Conservation (phyloP, 139 green algal species). For the Deuterostichococcus epilithicus region DNA sequence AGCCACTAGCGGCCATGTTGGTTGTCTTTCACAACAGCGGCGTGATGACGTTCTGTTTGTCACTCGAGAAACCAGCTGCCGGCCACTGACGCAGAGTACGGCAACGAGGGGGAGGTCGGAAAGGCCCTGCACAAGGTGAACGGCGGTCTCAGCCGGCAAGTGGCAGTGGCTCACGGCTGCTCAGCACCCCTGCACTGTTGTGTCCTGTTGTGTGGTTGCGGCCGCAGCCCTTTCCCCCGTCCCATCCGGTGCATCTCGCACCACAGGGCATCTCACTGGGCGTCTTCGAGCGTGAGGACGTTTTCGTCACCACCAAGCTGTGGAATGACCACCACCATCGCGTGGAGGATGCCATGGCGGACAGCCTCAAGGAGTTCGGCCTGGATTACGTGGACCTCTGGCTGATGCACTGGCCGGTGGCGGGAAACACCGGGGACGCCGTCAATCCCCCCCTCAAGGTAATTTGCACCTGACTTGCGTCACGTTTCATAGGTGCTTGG, state of each 20-base stretch:
- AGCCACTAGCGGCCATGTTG: too few species aligned
- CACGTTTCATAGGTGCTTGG: too few species aligned
- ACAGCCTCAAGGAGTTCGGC: constrained; percentile 3
- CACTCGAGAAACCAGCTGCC: too few species aligned
- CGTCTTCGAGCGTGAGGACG: constrained; percentile 1
- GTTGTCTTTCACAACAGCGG: neutral
- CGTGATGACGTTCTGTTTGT: neutral
- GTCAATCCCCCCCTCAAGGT: too few species aligned
- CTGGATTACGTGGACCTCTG: constrained; percentile 14
- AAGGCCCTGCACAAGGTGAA: neutral
- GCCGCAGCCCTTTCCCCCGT: too few species aligned
- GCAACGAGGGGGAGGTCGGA: constrained; percentile 4
- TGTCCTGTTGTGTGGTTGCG: too few species aligned
- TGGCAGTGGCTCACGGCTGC: too few species aligned
- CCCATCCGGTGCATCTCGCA: too few species aligned
- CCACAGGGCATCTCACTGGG: neutral
- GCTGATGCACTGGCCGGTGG: constrained; percentile 34
- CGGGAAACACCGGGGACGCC: too few species aligned
- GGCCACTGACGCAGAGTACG: constrained; percentile 5
- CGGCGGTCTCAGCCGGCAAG: too few species aligned
- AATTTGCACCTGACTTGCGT: too few species aligned
- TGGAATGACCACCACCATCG: neutral
- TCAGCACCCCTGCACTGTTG: too few species aligned
- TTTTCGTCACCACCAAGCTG: neutral
- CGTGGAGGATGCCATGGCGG: neutral